Conservation (phyloP, 495 filamentous ascomycete species). For the Penicillium chermesinum region DNA sequence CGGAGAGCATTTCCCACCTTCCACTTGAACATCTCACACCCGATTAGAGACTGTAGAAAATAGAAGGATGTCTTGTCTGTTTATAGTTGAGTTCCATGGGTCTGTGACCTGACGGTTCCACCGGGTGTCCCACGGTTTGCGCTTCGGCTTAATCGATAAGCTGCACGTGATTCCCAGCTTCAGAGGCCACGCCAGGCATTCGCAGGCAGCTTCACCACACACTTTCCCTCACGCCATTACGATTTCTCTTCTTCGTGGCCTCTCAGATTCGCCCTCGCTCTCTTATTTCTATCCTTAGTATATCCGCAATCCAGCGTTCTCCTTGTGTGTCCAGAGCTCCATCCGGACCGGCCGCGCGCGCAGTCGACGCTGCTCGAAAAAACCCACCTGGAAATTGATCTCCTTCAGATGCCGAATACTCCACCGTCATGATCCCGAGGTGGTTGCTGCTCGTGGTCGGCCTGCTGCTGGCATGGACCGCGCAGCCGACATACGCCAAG, state of each 20-base stretch:
- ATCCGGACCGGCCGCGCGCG: conserved; percentile 19
- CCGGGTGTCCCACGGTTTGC: neutral
- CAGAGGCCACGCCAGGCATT: conserved; percentile 26
- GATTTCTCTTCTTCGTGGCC: conserved; percentile 5
- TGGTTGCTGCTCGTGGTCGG: conserved; percentile 37
- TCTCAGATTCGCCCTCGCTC: neutral
- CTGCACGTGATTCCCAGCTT: conserved; percentile 31
- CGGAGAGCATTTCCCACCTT: too few relatives aligned
- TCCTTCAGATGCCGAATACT: conserved; percentile 31
- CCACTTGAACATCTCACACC: too few relatives aligned
- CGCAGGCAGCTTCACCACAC: conserved; percentile 11
- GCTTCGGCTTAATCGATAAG: conserved; percentile 26
- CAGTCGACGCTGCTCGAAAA: conserved; percentile 3
- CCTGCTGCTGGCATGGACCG: conserved; percentile 30
- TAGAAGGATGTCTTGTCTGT: too few relatives aligned
- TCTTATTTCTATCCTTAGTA: neutral
- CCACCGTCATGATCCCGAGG: conserved; percentile 36
- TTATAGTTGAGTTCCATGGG: neutral
- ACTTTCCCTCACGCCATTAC: conserved; percentile 7
- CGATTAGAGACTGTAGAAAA: too few relatives aligned
- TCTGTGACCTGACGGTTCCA: neutral
- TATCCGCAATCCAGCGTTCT: too few relatives aligned
- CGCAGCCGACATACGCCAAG: conserved; percentile 41
- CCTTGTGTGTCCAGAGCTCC: conserved; percentile 1
- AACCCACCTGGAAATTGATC: conserved; percentile 3